Base-by-base conservation (phyloP, 257 asterid genomes). In the Ophiorrhiza pumila region DNA sequence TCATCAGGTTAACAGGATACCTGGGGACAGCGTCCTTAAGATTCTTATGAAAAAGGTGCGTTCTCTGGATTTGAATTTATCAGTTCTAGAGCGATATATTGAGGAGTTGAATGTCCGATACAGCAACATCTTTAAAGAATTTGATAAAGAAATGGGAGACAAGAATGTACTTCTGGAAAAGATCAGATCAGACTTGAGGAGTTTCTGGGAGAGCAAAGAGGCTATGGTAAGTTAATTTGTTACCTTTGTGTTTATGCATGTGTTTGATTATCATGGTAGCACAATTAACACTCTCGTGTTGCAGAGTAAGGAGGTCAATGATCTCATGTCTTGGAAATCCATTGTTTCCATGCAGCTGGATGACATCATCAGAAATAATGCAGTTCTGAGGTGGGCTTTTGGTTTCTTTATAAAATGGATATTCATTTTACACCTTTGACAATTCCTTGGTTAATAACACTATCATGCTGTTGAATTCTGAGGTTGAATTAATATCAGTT, bases 21-120 rank as follows among this genome's bases (percentile, higher is more conserved):
- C 97, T 13, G 99, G 98, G 65, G 99, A 95, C 77, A 92, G 96
- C 81, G 98, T 93, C 77, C 97, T 95, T 72, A 92, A 89, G 86
- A 92, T 95, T 74, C 82, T 95, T 49, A 85, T 92, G 98, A 81
- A 86, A 74, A 95, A 95, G 78, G 97, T 92, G 2, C 83, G 90
- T 76, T 89, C 96, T 31, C 83, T 95, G 77, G 99, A 95, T 87
- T 73, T 92, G 82, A 90, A 89, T 81, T 73, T 95, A 64, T 95
- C 91, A 10, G 85, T 95, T 76, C 82, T 92, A 27, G 99, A 92
- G 80, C 87, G 87, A 42, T 92, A 92, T 78, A 74, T 90, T 23
- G 97, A 89, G 78, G 99, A 95, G 84, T 76, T 95, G 31, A 90
- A 87, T 80, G 74, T 89, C 64, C 80, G 89, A 81, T 89, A 95